Conservation (phyloP, 768 basidiomycete species). For the Rhizopogon vesiculosus region DNA sequence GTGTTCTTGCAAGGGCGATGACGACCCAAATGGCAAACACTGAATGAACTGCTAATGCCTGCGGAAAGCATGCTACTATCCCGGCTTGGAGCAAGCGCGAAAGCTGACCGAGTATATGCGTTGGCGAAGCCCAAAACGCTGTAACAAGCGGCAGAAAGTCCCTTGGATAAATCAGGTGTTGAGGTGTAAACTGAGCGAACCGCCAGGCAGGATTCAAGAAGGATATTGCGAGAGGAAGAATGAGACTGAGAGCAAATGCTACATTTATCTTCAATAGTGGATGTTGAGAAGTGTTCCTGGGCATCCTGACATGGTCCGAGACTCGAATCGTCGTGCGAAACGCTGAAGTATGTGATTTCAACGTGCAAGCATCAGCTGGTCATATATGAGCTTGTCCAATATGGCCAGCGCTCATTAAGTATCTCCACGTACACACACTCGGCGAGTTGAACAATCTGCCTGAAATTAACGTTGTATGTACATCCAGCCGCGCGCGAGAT, state of each 20-base stretch:
- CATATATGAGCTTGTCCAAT: too few species aligned
- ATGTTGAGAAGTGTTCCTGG: not conserved
- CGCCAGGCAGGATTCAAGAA: constrained; percentile 6
- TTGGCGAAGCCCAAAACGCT: constrained; percentile 33
- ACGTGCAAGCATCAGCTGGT: too few species aligned
- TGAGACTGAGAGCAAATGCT: constrained; percentile 6
- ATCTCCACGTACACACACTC: too few species aligned
- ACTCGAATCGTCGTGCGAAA: not conserved
- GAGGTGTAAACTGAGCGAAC: constrained; percentile 30
- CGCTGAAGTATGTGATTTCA: too few species aligned
- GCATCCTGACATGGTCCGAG: not conserved
- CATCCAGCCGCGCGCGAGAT: too few species aligned
- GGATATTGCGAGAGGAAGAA: constrained; percentile 11
- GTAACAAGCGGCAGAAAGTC: constrained; percentile 28
- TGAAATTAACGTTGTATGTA: too few species aligned
- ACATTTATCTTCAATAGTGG: not conserved
- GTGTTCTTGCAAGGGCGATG: constrained; percentile 13
- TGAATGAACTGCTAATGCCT: not conserved
- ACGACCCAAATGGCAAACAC: constrained; percentile 13
- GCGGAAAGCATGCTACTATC: not conserved
- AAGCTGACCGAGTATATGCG: constrained; percentile 12
- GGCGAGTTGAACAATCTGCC: too few species aligned
- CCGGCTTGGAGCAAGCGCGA: constrained; percentile 16
- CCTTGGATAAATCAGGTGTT: constrained; percentile 31
- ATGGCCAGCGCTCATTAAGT: too few species aligned